These are phyloP conservation scores for Neonectria faginata DNA, from an alignment of 2,329 filamentous ascomycete genomes.

Conservation along the genomic window DNA sequence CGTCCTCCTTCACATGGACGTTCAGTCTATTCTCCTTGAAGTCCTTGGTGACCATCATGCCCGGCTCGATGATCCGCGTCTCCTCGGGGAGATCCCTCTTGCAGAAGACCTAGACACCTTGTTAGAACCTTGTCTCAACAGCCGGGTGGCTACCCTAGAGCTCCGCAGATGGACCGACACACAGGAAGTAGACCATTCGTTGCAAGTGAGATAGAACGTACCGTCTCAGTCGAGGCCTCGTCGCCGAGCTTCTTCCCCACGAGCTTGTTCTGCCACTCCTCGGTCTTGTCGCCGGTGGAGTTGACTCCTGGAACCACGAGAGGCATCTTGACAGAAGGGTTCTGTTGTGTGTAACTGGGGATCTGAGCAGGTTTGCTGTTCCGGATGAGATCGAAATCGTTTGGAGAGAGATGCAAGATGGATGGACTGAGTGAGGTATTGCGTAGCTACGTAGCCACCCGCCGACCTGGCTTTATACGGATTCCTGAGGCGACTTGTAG, in stretches of 20 bases:
- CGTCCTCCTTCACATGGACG: conserved; percentile 69
- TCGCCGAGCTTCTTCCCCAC: conserved; percentile 71
- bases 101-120: conserved; percentile 63
- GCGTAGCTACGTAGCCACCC: background rate
- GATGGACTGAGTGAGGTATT: background rate
- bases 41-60: conserved; percentile 69
- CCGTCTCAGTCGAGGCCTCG: conserved; percentile 64
- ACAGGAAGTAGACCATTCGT: background rate
- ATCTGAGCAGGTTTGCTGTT: conserved; percentile 11
- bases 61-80: conserved; percentile 68
- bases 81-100: conserved; percentile 69
- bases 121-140: conserved; percentile 10
- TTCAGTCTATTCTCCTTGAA: conserved; percentile 67
- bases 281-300: conserved; percentile 60
- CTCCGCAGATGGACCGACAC: background rate
- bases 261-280: conserved; percentile 72
- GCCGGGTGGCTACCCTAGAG: background rate
- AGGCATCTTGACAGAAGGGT: conserved; percentile 63
- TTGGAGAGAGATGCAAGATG: background rate
- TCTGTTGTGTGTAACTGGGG: background rate
- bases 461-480: conserved; percentile 3
- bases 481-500: conserved; percentile 12
- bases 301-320: conserved; percentile 72
- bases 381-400: background rate
- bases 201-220: conserved; percentile 48